Conservation (phyloP, 768 basidiomycete genomes). For the Cubamyces sp. region DNA sequence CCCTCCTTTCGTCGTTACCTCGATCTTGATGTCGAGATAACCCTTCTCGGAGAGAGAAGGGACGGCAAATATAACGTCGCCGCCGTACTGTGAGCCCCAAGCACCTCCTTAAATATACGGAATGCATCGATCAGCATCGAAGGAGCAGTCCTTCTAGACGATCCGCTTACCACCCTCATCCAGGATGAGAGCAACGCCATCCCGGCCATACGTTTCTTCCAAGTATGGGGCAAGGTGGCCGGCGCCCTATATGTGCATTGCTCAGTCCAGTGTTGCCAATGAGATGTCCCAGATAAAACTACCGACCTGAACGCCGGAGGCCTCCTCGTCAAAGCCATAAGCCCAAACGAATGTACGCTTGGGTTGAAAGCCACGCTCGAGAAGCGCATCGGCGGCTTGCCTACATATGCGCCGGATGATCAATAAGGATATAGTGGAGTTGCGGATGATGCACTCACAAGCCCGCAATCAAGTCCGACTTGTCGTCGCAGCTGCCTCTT, state of each 20-base stretch:
- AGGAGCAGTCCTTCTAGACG: not conserved
- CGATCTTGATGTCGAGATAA: conserved; percentile 61
- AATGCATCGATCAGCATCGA: conserved; percentile 36
- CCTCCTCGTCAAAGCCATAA: conserved; percentile 58
- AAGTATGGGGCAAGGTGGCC: conserved; percentile 50
- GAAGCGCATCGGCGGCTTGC: conserved; percentile 49
- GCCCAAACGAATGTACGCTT: conserved; percentile 44
- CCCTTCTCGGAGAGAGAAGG: conserved; percentile 81
- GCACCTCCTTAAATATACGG: conserved; percentile 37
- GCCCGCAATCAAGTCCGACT: conserved; percentile 37
- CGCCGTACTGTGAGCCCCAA: conserved; percentile 51
- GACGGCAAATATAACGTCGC: conserved; percentile 57
- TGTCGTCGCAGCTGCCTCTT: conserved; percentile 41
- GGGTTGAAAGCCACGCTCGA: conserved; percentile 51
- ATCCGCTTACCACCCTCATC: conserved; percentile 79
- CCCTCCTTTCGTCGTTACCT: conserved; percentile 73
- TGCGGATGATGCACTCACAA: conserved; percentile 28
- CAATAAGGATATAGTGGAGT: not conserved
- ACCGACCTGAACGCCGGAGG: conserved; percentile 32
- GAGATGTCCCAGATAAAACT: not conserved
- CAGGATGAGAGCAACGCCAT: conserved; percentile 77
- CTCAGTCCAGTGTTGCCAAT: conserved; percentile 37
- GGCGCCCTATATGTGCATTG: conserved; percentile 53
- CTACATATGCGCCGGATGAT: conserved; percentile 18
- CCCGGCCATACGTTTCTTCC: conserved; percentile 62